Evolutionary conservation across 1,139 yeast species (phyloP).

Genomic region (Debaryomycetaceae sp.): DNA sequence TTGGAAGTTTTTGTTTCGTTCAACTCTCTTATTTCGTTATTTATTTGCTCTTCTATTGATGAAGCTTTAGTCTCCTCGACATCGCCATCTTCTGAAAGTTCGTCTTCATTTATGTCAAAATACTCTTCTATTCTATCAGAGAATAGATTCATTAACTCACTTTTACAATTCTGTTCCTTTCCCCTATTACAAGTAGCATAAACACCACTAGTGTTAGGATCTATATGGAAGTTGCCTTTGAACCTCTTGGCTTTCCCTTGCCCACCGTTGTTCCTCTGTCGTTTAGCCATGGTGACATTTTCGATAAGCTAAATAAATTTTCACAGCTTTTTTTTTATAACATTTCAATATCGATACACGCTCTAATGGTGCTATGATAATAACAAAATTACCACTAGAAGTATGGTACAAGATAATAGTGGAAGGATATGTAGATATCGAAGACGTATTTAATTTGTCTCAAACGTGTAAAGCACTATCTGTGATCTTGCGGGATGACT

Average conservation of each 20-base stretch:
- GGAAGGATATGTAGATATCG: slow-evolving; percentile 15
- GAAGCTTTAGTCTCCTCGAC: slow-evolving; percentile 29
- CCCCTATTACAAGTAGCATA: slow-evolving; percentile 85
- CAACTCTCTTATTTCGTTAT: slow-evolving; percentile 61
- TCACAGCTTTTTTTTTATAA: too few species aligned
- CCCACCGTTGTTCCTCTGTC: slow-evolving; percentile 15
- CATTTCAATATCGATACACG: too few species aligned
- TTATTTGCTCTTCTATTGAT: slow-evolving; percentile 73
- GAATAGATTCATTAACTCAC: slow-evolving; percentile 65
- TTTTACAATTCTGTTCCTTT: slow-evolving; percentile 69
- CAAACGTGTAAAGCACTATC: slow-evolving; percentile 9
- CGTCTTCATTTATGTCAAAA: slow-evolving; percentile 36
- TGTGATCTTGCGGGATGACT: slow-evolving; percentile 9
- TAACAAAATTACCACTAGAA: slow-evolving; percentile 12
- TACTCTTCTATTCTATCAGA: slow-evolving; percentile 52
- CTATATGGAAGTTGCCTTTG: slow-evolving; percentile 52
- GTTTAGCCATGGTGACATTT: slow-evolving; percentile 18
- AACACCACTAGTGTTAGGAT: slow-evolving; percentile 79
- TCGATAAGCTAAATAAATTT: too few species aligned
- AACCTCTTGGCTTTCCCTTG: slow-evolving; percentile 33
- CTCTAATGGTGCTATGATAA: slow-evolving; percentile 2
- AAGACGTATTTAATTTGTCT: slow-evolving; percentile 18
- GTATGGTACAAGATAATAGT: slow-evolving; percentile 16
- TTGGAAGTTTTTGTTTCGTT: slow-evolving; percentile 38
- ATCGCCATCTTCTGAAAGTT: slow-evolving; percentile 22